Percentiles rank a stretch among this genome's conserved stretches.
Evolutionary conservation across 805 yeast genomes (phyloP).

Genomic region (Wickerhamiella alocasiicola): DNA sequence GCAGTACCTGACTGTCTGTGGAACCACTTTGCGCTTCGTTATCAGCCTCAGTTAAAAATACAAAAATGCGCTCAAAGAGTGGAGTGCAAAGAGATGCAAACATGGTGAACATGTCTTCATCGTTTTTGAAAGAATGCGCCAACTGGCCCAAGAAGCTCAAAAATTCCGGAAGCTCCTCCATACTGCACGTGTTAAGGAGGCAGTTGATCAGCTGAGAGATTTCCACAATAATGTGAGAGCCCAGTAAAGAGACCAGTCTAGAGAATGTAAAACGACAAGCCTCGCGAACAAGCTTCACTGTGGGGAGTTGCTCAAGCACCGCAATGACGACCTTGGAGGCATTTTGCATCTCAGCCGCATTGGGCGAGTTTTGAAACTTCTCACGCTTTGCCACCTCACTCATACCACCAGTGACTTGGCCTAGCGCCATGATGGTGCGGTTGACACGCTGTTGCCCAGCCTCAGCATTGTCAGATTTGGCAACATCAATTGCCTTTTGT

Average conservation of each 20-base stretch:
- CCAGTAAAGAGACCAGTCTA: constrained; percentile 67
- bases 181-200: constrained; percentile 45
- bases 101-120: constrained; percentile 57
- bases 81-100: constrained; percentile 65
- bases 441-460: constrained; percentile 34
- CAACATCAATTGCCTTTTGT: constrained; percentile 35
- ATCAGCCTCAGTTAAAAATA: constrained; percentile 34
- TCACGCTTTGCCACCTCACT: constrained; percentile 32
- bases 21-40: constrained; percentile 31
- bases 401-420: constrained; percentile 79
- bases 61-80: constrained; percentile 51
- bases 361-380: constrained; percentile 29
- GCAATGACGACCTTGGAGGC: constrained; percentile 75
- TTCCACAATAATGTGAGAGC: constrained; percentile 36
- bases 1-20: constrained; percentile 47
- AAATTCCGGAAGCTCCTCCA: constrained; percentile 65
- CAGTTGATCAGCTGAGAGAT: constrained; percentile 62
- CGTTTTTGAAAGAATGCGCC: constrained; percentile 59
- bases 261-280: constrained; percentile 81
- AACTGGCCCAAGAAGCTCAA: constrained; percentile 79
- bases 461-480: constrained; percentile 14
- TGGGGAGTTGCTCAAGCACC: constrained; percentile 63
- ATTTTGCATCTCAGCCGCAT: constrained; percentile 42
- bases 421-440: constrained; percentile 77
- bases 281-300: constrained; percentile 61